Base-by-base conservation (phyloP, 306 rosid species). In the Lupinus albus region DNA sequence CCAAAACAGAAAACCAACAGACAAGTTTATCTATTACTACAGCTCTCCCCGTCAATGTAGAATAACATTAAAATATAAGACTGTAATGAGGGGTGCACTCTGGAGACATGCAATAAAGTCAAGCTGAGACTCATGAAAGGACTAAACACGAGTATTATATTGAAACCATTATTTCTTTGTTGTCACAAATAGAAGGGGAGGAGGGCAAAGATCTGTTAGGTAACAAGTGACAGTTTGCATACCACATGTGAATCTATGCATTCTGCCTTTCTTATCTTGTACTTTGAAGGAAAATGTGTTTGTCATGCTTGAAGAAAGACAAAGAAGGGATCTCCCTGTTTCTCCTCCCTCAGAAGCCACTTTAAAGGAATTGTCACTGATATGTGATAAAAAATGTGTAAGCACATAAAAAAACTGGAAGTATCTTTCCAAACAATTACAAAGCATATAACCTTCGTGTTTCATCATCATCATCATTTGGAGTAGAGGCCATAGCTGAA, bases 241-340 rank as follows among this genome's bases (percentile, higher is more conserved):
- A 91, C 97, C 95, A 52, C 94, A 91, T 35, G 86, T 79, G 84
- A 91, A 91, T 73, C 96, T 85, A 73, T 91, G 97, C 96, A 91
- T 86, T 72, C 96, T 81, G 47, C 96, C 97, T 79, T 77, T 86
- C 81, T 81, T 91, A 84, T 91, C 96, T 81, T 91, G 84, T 72
- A 91, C 75, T 78, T 91, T 91, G 81, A 84, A 88, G 65, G 96
- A 86, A 83, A 88, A 91, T 6, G 80, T 63, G 81, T 80, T 81
- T 4, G 93, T 60, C 71, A 81, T 66, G 81, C 64, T 64, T 45
- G 91, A 7, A 7, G 86, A 45, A 8, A 73, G 79, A 83, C 59
- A 84, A 32, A 89, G 66, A 65, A 72, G 57, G 0, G 88, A 80
- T 79, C 83, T 84, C 81, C 88, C 95, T 0, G 87, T 80, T 16